Evolutionary conservation across 192 early-diverging fungal species (phyloP).

Genomic region (Chytriomyces hyalinus): DNA sequence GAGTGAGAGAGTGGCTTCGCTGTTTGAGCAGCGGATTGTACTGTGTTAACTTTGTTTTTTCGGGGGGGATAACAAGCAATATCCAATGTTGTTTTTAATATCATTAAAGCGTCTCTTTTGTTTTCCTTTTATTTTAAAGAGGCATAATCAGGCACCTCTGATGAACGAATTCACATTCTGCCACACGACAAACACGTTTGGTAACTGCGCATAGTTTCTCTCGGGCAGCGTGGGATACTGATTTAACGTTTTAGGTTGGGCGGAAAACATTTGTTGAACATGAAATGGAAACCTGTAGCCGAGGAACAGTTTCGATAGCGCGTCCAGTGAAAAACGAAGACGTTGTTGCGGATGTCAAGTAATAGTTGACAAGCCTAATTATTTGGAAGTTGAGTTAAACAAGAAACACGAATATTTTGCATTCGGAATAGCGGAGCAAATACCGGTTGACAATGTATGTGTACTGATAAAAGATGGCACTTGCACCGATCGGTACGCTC

Average conservation of each 20-base stretch:
- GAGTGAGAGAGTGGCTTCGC: neutral
- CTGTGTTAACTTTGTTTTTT: neutral
- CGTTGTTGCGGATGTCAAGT: conserved; percentile 77
- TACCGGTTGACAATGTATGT: conserved; percentile 64
- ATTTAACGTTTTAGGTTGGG: neutral
- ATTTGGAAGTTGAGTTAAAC: neutral
- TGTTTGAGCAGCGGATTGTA: conserved; percentile 10
- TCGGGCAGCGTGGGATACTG: conserved; percentile 41
- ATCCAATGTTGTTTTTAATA: no score
- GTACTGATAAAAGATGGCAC: conserved; percentile 92
- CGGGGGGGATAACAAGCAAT: no score
- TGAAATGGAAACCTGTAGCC: conserved; percentile 55
- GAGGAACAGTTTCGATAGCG: conserved; percentile 79
- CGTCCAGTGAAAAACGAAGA: conserved; percentile 79
- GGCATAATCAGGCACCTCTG: neutral
- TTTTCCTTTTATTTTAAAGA: no score
- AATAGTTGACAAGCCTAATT: conserved; percentile 73
- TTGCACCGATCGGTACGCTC: conserved; percentile 74
- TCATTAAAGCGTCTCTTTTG: no score
- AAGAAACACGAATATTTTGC: conserved; percentile 1
- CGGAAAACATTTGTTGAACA: neutral
- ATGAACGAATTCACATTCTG: neutral
- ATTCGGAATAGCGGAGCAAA: neutral
- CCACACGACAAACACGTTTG: conserved; percentile 7
- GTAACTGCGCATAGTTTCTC: conserved; percentile 21